A percentile compares a stretch with the other conserved stretches of the same genome.
Evolutionary conservation across 805 yeast genomes (phyloP).

Genomic region (Komagataella phaffii): DNA sequence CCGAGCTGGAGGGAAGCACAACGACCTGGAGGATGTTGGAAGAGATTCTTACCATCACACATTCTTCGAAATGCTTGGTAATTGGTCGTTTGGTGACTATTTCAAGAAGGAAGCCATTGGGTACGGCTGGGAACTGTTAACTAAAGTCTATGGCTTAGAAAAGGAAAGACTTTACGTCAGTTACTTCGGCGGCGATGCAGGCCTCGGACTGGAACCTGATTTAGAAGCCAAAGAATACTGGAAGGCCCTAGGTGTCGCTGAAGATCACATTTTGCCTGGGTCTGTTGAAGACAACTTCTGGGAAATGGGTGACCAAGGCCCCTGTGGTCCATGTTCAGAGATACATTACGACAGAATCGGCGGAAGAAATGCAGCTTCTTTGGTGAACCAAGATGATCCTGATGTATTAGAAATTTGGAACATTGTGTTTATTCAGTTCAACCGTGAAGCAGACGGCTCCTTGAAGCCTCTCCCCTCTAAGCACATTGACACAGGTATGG

Average conservation of each 20-base stretch:
- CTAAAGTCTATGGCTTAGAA: slow-evolving; percentile 71
- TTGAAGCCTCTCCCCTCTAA: slow-evolving; percentile 81
- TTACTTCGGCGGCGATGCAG: slow-evolving; percentile 88
- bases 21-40: slow-evolving; percentile 97
- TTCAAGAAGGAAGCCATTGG: slow-evolving; percentile 88
- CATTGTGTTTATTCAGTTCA: slow-evolving; percentile 91
- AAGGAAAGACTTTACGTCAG: slow-evolving; percentile 82
- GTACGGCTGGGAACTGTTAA: slow-evolving; percentile 85
- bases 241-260: slow-evolving; percentile 79
- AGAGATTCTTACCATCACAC: slow-evolving; percentile 97
- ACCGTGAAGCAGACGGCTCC: slow-evolving; percentile 80
- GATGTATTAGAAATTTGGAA: slow-evolving; percentile 97
- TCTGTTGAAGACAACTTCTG: slow-evolving; percentile 87
- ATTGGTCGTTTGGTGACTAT: slow-evolving; percentile 99
- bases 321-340: slow-evolving; percentile 99
- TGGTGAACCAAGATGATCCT: slow-evolving; percentile 96
- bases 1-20: slow-evolving; percentile 99
- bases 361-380: slow-evolving; percentile 84
- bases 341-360: slow-evolving; percentile 97
- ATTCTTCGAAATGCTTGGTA: slow-evolving; percentile 97
- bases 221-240: slow-evolving; percentile 83
- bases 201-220: slow-evolving; percentile 80
- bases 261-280: slow-evolving; percentile 90
- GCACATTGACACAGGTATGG: slow-evolving; percentile 98
- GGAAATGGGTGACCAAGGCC: slow-evolving; percentile 99